Percentiles rank a stretch among this genome's conserved stretches.
Conservation (phyloP, 352 stramenopile species). For the Globisporangium splendens region DNA sequence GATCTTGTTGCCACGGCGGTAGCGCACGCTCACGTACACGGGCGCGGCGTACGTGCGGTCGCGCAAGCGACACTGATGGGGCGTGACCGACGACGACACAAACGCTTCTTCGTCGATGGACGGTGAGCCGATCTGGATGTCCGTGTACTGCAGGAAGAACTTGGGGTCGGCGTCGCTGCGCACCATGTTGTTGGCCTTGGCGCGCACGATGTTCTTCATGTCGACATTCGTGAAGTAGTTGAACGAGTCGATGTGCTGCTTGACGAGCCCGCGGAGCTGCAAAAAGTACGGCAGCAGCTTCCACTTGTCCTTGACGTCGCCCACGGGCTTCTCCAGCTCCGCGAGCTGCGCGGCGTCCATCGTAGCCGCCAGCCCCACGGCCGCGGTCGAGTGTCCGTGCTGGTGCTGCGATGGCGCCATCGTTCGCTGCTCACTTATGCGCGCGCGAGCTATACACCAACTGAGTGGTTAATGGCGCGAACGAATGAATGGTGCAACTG, state of each 20-base stretch:
- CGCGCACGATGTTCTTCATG: conserved; percentile 98
- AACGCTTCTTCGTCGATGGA: conserved; percentile 97
- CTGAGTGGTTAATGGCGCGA: conserved; percentile 2
- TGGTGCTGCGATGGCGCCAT: conserved; percentile 11
- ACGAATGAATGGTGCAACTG: conserved; percentile 9
- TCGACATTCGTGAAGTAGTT: conserved; percentile 99
- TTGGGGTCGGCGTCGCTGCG: conserved; percentile 95
- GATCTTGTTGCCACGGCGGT: conserved; percentile 96
- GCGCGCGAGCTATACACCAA: neutral
- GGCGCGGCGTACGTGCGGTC: conserved; percentile 99
- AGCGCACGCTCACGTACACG: conserved; percentile 99
- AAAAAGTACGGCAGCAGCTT: conserved; percentile 98
- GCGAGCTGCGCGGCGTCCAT: conserved; percentile 31
- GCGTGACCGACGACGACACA: conserved; percentile 90
- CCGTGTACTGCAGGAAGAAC: conserved; percentile 98
- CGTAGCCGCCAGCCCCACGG: conserved; percentile 3
- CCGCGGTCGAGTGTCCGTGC: conserved; percentile 4
- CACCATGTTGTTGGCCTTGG: conserved; percentile 90
- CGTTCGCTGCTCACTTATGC: neutral
- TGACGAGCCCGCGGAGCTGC: conserved; percentile 88
- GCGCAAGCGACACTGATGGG: conserved; percentile 97
- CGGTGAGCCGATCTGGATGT: conserved; percentile 96
- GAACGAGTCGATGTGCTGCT: conserved; percentile 99
- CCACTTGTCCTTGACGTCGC: conserved; percentile 95
- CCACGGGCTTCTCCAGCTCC: conserved; percentile 72